Evolutionary conservation across 1,284 basidiomycete genomes (phyloP).

Genomic region (Mrakiaceae sp.): DNA sequence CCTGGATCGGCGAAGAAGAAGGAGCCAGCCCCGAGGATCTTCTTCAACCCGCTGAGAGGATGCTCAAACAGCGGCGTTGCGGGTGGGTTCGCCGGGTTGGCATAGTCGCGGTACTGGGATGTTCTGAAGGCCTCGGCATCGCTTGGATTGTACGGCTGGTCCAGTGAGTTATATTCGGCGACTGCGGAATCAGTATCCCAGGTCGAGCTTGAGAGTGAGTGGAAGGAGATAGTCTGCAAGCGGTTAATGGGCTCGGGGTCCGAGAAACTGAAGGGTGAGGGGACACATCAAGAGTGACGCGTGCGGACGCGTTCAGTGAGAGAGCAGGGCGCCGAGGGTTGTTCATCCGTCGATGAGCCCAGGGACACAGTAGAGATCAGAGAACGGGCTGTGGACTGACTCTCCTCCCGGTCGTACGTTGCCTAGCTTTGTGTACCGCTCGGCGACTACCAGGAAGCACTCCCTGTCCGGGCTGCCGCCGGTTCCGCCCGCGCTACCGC

Average conservation of each 20-base stretch:
- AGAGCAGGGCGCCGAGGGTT: constrained; percentile 27
- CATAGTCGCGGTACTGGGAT: constrained; percentile 13
- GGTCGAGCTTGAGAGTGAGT: constrained; percentile 35
- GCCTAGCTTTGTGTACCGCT: constrained; percentile 10
- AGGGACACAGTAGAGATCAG: constrained; percentile 17
- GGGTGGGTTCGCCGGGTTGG: not conserved
- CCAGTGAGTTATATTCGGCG: constrained; percentile 7
- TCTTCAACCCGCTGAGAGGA: constrained; percentile 78
- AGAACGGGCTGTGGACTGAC: constrained; percentile 27
- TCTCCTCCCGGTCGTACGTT: constrained; percentile 23
- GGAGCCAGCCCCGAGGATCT: constrained; percentile 79
- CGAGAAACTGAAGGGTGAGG: constrained; percentile 11
- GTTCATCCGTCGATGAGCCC: constrained; percentile 16
- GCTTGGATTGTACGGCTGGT: not conserved
- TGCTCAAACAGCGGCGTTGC: constrained; percentile 54
- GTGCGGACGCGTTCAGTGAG: constrained; percentile 16
- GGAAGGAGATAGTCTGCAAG: constrained; percentile 37
- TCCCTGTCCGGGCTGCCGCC: constrained; percentile 32
- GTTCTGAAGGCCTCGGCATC: constrained; percentile 18
- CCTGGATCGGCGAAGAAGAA: constrained; percentile 84
- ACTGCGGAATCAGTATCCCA: constrained; percentile 32
- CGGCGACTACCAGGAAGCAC: constrained; percentile 33
- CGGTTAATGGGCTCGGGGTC: constrained; percentile 31
- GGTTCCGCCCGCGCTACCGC: constrained; percentile 44
- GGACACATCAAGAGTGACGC: constrained; percentile 18